These are phyloP conservation scores for Dalechampia spathulata DNA, from an alignment of 441 rosid genomes.

Conservation along the genomic window DNA sequence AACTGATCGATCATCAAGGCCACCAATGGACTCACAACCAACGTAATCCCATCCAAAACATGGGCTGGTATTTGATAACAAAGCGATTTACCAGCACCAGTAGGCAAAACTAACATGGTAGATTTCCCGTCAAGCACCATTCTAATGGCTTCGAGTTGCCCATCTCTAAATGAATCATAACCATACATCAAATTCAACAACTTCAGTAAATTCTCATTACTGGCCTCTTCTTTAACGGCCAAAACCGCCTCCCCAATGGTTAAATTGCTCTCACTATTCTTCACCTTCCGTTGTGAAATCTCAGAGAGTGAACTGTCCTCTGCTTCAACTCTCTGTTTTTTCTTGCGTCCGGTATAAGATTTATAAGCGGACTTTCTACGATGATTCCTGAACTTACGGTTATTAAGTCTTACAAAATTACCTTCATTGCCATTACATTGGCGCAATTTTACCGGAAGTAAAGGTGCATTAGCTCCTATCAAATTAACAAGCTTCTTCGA, in stretches of 20 bases:
- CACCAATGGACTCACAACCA: constrained; percentile 88
- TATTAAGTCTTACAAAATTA: constrained; percentile 68
- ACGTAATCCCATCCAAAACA: constrained; percentile 66
- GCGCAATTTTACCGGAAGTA: constrained; percentile 34
- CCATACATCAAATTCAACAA: constrained; percentile 69
- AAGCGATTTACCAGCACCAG: constrained; percentile 88
- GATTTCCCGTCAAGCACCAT: constrained; percentile 63
- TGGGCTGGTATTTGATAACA: constrained; percentile 92
- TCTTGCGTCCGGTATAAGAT: constrained; percentile 37
- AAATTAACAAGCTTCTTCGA: constrained; percentile 49
- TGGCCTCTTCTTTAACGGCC: constrained; percentile 40
- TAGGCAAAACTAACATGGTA: constrained; percentile 79
- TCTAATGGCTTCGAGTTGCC: constrained; percentile 73
- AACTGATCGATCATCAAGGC: constrained; percentile 95
- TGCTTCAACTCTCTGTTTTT: constrained; percentile 32
- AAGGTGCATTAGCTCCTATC: constrained; percentile 40
- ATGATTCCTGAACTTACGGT: constrained; percentile 48
- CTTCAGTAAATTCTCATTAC: constrained; percentile 58
- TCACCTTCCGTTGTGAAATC: constrained; percentile 20
- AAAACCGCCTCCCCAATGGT: constrained; percentile 41
- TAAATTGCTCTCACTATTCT: constrained; percentile 14
- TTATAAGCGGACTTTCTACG: constrained; percentile 13
- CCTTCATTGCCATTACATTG: constrained; percentile 48
- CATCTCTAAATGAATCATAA: constrained; percentile 65
- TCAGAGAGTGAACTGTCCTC: constrained; percentile 47